phyloP scores from a whole-genome alignment of 2,329 filamentous ascomycete genomes.

The Diaporthe sp. region DNA sequence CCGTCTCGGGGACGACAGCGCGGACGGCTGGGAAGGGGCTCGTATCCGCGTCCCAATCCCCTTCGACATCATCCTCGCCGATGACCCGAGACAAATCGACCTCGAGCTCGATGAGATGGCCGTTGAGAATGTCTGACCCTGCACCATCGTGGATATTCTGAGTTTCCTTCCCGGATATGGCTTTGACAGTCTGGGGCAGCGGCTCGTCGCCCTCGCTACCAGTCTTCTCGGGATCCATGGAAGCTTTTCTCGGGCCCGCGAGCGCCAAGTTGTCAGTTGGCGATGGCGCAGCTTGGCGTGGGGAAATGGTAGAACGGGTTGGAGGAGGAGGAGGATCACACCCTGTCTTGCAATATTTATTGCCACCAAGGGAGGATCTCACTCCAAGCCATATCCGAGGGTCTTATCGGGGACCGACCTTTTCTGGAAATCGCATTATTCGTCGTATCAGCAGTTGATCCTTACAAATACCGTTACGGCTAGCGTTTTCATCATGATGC shows the following conservation, averaged over 20 bases:
- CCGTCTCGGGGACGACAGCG: conserved; percentile 52
- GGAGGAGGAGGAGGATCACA: not conserved
- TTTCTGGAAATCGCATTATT: not conserved
- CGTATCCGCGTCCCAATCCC: conserved; percentile 51
- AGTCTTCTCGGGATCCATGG: conserved; percentile 33
- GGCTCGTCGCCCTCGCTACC: conserved; percentile 29
- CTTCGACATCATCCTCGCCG: conserved; percentile 47
- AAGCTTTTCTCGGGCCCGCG: not conserved
- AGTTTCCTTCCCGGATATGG: conserved; percentile 20
- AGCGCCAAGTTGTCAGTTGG: conserved; percentile 5
- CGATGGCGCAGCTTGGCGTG: conserved; percentile 15
- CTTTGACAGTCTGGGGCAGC: not conserved
- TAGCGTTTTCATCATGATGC: not conserved
- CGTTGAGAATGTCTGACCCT: conserved; percentile 42
- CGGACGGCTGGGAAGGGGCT: conserved; percentile 51
- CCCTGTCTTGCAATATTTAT: conserved; percentile 12
- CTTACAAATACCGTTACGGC: not conserved
- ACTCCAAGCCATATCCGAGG: not conserved
- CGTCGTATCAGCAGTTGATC: not conserved
- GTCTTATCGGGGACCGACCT: not conserved
- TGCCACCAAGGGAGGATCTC: not conserved
- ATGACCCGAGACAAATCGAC: conserved; percentile 50
- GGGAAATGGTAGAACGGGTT: not conserved
- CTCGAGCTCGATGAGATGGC: conserved; percentile 51
- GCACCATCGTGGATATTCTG: conserved; percentile 21